Percentiles rank a stretch among this genome's conserved stretches.
phyloP scores from a whole-genome alignment of 257 asterid species.

The Coffea eugenioides region DNA sequence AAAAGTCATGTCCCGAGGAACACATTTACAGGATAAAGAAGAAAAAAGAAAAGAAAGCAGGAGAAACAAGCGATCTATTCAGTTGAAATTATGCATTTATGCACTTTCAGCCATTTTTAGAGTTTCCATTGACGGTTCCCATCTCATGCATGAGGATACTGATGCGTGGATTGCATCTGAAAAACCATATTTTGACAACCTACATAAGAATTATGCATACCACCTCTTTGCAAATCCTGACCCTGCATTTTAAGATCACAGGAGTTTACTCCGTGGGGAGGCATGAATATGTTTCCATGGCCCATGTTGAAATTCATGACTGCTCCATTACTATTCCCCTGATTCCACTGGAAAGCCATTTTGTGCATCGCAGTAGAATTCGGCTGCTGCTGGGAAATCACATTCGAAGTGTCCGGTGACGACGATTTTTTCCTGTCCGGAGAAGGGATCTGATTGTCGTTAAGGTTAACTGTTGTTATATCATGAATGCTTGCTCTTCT shows the following conservation, averaged over 20 bases:
- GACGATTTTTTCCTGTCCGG: constrained; percentile 45
- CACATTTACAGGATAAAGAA: constrained; percentile 39
- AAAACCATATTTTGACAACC: constrained; percentile 60
- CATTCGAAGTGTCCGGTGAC: constrained; percentile 41
- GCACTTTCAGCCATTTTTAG: constrained; percentile 14
- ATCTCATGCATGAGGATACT: constrained; percentile 56
- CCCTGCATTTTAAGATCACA: constrained; percentile 45
- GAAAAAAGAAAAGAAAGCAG: neutral
- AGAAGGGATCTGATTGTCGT: constrained; percentile 48
- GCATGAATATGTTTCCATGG: constrained; percentile 38
- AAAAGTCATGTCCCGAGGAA: constrained; percentile 14
- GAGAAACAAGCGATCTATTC: constrained; percentile 44
- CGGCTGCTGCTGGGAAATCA: constrained; percentile 27
- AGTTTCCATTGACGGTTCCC: constrained; percentile 1
- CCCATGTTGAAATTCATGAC: constrained; percentile 44
- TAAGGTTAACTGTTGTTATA: constrained; percentile 73
- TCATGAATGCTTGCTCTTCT: constrained; percentile 96
- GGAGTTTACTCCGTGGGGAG: constrained; percentile 38
- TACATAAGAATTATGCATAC: constrained; percentile 43
- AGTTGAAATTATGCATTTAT: constrained; percentile 28
- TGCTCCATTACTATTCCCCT: constrained; percentile 34
- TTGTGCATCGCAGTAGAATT: constrained; percentile 35
- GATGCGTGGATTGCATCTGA: constrained; percentile 67
- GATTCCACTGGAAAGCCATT: constrained; percentile 59
- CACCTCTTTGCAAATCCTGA: constrained; percentile 50